Evolutionary conservation across 2,329 filamentous ascomycete species (phyloP).

Genomic region (Botryosphaeria dothidea): DNA sequence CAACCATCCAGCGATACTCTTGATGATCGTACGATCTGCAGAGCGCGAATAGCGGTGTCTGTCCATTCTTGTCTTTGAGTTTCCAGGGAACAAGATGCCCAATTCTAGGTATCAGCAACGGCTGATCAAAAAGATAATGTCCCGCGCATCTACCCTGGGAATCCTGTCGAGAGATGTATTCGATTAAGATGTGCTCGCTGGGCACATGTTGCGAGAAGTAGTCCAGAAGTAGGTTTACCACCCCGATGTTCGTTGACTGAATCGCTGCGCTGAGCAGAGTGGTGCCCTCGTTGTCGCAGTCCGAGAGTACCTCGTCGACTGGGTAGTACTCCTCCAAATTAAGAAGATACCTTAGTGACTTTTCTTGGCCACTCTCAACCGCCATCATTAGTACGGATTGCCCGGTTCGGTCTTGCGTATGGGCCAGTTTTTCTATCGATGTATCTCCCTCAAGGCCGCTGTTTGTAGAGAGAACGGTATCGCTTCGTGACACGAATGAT

Average conservation of each 20-base stretch:
- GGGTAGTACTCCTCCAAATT: conserved; percentile 76
- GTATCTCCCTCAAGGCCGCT: conserved; percentile 82
- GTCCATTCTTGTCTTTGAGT: conserved; percentile 91
- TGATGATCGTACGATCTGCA: conserved; percentile 94
- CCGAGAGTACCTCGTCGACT: conserved; percentile 69
- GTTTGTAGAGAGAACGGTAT: conserved; percentile 72
- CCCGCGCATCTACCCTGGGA: conserved; percentile 83
- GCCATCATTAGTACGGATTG: conserved; percentile 73
- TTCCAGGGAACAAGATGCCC: conserved; percentile 82
- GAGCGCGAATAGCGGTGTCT: conserved; percentile 94
- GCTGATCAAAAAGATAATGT: conserved; percentile 95
- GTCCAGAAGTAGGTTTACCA: conserved; percentile 74
- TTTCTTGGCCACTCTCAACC: conserved; percentile 62
- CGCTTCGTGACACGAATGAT: conserved; percentile 78
- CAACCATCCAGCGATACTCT: conserved; percentile 85
- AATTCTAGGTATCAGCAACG: conserved; percentile 74
- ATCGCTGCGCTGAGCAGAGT: conserved; percentile 88
- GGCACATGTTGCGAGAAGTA: conserved; percentile 62
- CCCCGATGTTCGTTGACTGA: conserved; percentile 73
- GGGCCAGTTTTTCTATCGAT: conserved; percentile 75
- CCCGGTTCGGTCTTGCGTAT: conserved; percentile 69
- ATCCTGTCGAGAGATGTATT: conserved; percentile 77
- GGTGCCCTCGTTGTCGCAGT: conserved; percentile 86
- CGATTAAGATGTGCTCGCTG: conserved; percentile 57
- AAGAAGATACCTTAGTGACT: conserved; percentile 77